Base-by-base conservation (phyloP, 257 asterid species). In the Salvia splendens region DNA sequence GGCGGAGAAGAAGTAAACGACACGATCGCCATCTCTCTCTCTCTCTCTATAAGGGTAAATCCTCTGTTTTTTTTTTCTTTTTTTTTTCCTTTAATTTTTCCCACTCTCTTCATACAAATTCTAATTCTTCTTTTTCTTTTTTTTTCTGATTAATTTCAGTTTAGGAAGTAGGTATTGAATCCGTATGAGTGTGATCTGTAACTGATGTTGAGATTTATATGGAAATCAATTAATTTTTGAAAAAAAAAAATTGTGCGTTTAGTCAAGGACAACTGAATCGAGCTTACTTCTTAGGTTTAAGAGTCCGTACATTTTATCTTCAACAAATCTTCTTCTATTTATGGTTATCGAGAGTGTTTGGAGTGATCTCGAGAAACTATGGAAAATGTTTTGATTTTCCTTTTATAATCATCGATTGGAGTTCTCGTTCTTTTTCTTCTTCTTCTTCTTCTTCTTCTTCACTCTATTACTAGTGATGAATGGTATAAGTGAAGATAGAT, bases 1-100 rank as follows among this genome's bases (percentile, higher is more conserved):
- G 82, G 83, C 81, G 91, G 80, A 80, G 85, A 80, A 81, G 87
- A 81, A 90, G 87, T 87, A 80, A 76, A 69, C 91, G 95, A 83
- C 96, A 85, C 96, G 86, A 84, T 64, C 84, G 4, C 79, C 28
- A 49, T 56, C 62, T 65, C 20, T 14, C 64, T 75, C 72, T 65
- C 73, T 61, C 73, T 51, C 64, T 49, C 75, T 64, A 24, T 50
- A 73, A 75, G 88, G 93, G 83, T 87, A 81, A 67, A 64, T 24
- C 41, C 12, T 20, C 64, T 63, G 79, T 12, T 35, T 1, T 28
- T 5, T 38, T 12, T 41, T 1, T 16, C 4, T 38, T 6, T 36
- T 5, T 7, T 7, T 38, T 2, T 8, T 43, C 14, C 41, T 38
- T 24, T 24, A 0, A 20, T 20, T n/a, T n/a, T 15, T 35, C 14